Conservation (phyloP, 345 rosid genomes). For the Gossypium bickii region DNA sequence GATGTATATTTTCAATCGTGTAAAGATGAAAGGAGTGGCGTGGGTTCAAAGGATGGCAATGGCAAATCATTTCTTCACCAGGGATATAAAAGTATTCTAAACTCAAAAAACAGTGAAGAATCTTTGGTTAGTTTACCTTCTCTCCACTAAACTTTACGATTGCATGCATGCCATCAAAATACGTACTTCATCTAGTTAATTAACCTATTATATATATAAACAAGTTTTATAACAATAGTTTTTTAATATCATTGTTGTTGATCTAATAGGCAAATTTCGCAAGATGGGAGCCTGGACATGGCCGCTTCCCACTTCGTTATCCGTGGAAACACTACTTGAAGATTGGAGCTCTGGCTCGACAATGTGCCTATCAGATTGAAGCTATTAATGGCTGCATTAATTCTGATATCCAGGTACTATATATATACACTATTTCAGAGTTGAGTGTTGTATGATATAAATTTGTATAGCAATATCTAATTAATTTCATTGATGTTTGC, state of each 20-base stretch:
- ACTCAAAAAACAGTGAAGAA: slow-evolving; percentile 60
- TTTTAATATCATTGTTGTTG: background rate
- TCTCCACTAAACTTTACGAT: slow-evolving; percentile 4
- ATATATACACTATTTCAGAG: too few relatives aligned
- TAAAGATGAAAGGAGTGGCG: slow-evolving; percentile 17
- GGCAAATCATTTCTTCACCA: slow-evolving; percentile 33
- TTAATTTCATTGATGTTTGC: slow-evolving; percentile 14
- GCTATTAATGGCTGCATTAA: slow-evolving; percentile 44
- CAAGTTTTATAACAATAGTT: too few relatives aligned
- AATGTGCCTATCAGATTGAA: slow-evolving; percentile 74
- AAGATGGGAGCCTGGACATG: slow-evolving; percentile 83
- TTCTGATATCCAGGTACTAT: slow-evolving; percentile 42
- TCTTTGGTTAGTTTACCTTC: slow-evolving; percentile 42
- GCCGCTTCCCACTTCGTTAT: slow-evolving; percentile 57
- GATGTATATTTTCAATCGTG: slow-evolving; percentile 40
- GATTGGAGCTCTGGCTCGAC: slow-evolving; percentile 56
- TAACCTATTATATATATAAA: background rate
- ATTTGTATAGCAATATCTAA: too few relatives aligned
- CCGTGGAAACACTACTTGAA: slow-evolving; percentile 75
- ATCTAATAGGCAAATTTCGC: slow-evolving; percentile 61
- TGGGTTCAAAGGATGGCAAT: slow-evolving; percentile 28
- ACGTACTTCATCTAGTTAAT: background rate
- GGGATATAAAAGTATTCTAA: slow-evolving; percentile 49
- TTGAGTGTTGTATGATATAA: too few relatives aligned
- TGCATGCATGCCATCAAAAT: slow-evolving; percentile 20